These are phyloP conservation scores for Luffa aegyptiaca DNA, from an alignment of 306 rosid species.

Conservation along the genomic window DNA sequence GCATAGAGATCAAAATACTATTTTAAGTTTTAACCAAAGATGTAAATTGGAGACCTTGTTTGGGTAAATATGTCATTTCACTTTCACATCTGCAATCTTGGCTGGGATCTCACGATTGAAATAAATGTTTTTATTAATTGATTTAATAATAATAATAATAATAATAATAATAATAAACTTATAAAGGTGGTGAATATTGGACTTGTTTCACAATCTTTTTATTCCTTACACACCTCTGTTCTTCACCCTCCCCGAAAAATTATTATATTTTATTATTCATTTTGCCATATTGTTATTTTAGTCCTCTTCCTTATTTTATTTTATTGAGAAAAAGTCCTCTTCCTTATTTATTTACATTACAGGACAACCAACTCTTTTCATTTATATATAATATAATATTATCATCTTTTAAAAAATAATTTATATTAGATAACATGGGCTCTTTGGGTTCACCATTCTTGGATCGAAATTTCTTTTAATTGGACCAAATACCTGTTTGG, in stretches of 20 bases:
- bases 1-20: too few species aligned
- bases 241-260: neutral
- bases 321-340: too few species aligned
- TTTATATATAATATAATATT: neutral
- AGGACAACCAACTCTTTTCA: neutral
- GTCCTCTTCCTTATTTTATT: neutral
- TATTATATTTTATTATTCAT: neutral
- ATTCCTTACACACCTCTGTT: neutral
- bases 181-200: neutral
- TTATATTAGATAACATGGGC: too few species aligned
- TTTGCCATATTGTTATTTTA: neutral
- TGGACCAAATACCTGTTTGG: too few species aligned
- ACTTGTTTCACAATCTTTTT: neutral
- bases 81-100: neutral
- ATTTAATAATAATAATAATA: neutral
- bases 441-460: too few species aligned
- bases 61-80: neutral
- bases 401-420: too few species aligned
- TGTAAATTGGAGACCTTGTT: neutral
- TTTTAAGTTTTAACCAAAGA: too few species aligned
- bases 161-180: neutral
- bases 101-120: neutral
- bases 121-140: neutral
- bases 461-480: too few species aligned
- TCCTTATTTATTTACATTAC: neutral